Base-by-base conservation (phyloP, 176 grass and related monocot genomes). In the Triticum timopheevii region DNA sequence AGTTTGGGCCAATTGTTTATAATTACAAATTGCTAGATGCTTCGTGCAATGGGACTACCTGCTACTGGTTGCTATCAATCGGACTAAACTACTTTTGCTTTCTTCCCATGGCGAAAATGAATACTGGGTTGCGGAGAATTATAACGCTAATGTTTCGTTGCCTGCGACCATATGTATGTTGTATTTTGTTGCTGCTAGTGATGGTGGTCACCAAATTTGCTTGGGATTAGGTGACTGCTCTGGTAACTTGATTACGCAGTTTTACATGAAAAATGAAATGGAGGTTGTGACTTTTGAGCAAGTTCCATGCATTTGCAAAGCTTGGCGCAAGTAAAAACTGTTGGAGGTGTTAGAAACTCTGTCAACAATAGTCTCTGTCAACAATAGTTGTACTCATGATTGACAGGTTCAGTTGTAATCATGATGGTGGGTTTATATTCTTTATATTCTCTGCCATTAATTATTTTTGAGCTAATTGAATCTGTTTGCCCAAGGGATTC, bases 11-110 rank as follows among this genome's bases (percentile, higher is more conserved):
- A 59, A 74, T 13, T 47, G 39, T 65, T 3, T 71, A 34, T 66
- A 39, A 56, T 83, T 83, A 27, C 35, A 31, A 81, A 87, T 74
- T 84, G 81, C 17, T 31, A 25, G 16, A 80, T 9, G 75, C 45
- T 59, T 16, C 27, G 25, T 76, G 8, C 66, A 35, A 35, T 87
- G 59, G 61, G 8, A 7, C 25, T 44, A 63, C 22, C 36, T 70
- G 47, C 19, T 78, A 69, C 27, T 20, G 20, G 27, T 61, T 67
- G n/a, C 59, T 64, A 71, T 38, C 36, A 23, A 19, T 38, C 30
- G 40, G 17, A 54, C n/a, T 87, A 61, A 68, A 7, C 11, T 50
- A 17, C 38, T 38, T 42, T 45, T 69, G 59, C 56, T 61, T 44
- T 81, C 11, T 77, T 59, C 75, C 68, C 42, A 47, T 78, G 38